Evolutionary conservation across 805 yeast species (phyloP).

Genomic region (Barnettozyma californica): DNA sequence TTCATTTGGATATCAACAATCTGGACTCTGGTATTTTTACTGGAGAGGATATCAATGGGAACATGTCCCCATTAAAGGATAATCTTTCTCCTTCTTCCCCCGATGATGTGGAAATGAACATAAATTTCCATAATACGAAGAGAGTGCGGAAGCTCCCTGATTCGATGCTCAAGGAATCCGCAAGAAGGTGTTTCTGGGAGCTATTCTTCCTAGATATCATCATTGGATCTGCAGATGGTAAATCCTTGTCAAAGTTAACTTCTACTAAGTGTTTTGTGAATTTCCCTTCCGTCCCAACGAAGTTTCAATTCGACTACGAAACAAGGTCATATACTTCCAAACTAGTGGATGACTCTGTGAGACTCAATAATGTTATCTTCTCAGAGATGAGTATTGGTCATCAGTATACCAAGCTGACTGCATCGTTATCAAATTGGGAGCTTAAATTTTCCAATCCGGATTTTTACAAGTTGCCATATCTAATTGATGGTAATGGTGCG

Average conservation of each 20-base stretch:
- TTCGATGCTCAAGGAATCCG: constrained; percentile 22
- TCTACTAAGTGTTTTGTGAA: constrained; percentile 30
- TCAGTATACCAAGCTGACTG: constrained; percentile 35
- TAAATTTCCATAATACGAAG: constrained; percentile 20
- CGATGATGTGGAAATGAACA: constrained; percentile 17
- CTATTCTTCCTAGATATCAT: constrained; percentile 45
- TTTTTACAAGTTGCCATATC: constrained; percentile 35
- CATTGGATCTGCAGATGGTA: constrained; percentile 51
- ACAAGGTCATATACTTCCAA: constrained; percentile 41
- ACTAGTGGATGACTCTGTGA: constrained; percentile 45
- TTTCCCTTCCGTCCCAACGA: constrained; percentile 35
- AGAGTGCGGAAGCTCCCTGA: constrained; percentile 21
- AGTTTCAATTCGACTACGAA: constrained; percentile 39
- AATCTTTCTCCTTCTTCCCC: constrained; percentile 13
- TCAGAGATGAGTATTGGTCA: constrained; percentile 33
- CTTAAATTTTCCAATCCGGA: constrained; percentile 40
- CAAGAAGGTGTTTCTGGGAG: constrained; percentile 48
- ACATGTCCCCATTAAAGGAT: constrained; percentile 1
- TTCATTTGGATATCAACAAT: constrained; percentile 34
- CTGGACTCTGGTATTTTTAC: constrained; percentile 29
- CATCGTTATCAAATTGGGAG: constrained; percentile 48
- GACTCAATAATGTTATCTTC: constrained; percentile 41
- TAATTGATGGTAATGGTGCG: constrained; percentile 37
- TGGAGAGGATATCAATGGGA: constrained; percentile 24
- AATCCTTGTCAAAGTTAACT: constrained; percentile 36